Evolutionary conservation across 2,329 filamentous ascomycete genomes (phyloP).

Genomic region (Fusarium sp.): DNA sequence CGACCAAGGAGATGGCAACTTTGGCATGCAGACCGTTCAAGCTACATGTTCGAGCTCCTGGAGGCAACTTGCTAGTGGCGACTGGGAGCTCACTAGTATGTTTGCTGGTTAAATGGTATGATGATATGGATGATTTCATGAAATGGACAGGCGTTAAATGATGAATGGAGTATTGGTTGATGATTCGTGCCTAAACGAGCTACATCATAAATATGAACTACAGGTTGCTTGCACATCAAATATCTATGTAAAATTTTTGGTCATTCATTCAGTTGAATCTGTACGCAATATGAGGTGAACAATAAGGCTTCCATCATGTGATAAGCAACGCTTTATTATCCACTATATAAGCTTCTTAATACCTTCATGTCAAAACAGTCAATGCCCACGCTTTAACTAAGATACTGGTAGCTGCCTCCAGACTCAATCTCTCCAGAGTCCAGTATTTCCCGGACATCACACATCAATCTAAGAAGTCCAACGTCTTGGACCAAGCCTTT

Average conservation of each 20-base stretch:
- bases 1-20: constrained; percentile 34
- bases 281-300: neutral
- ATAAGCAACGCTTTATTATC: neutral
- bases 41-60: constrained; percentile 44
- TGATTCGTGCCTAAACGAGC: constrained; percentile 6
- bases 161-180: constrained; percentile 32
- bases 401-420: neutral
- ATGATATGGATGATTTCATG: constrained; percentile 15
- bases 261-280: neutral
- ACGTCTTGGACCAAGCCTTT: neutral
- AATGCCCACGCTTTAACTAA: neutral
- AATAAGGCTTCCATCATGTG: neutral
- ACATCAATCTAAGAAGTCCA: neutral
- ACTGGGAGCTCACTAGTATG: constrained; percentile 45
- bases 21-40: constrained; percentile 38
- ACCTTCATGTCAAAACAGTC: neutral
- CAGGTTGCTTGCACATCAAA: neutral
- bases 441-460: neutral
- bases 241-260: no score
- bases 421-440: neutral
- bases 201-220: constrained; percentile 13
- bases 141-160: constrained; percentile 26
- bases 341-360: neutral
- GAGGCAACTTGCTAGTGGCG: constrained; percentile 43
- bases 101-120: constrained; percentile 34